phyloP scores from a whole-genome alignment of 2,329 filamentous ascomycete species.

The Fusarium fujikuroi region DNA sequence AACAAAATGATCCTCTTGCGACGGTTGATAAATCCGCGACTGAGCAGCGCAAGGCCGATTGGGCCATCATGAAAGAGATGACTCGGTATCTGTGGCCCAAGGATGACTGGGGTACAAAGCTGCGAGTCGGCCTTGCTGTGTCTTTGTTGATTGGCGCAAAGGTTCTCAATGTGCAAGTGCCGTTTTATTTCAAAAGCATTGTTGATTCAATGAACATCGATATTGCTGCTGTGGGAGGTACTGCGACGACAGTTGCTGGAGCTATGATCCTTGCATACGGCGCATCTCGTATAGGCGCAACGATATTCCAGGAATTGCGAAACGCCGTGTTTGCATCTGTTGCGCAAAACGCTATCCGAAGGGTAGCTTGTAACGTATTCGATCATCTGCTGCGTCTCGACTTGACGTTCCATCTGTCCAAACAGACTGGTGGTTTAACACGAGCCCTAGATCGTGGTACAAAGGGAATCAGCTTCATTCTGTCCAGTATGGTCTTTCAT shows the following conservation, averaged over 20 bases:
- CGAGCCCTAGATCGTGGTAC: slow-evolving; percentile 96
- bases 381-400: slow-evolving; percentile 89
- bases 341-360: slow-evolving; percentile 93
- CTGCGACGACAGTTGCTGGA: slow-evolving; percentile 87
- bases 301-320: slow-evolving; percentile 89
- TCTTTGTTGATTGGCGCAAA: slow-evolving; percentile 88
- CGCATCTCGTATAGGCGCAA: slow-evolving; percentile 85
- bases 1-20: slow-evolving; percentile 48
- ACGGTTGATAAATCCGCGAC: slow-evolving; percentile 66
- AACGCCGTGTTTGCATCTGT: slow-evolving; percentile 98
- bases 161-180: slow-evolving; percentile 95
- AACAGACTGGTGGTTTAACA: slow-evolving; percentile 94
- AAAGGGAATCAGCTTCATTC: slow-evolving; percentile 96
- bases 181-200: slow-evolving; percentile 99
- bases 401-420: slow-evolving; percentile 90
- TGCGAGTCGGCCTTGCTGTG: slow-evolving; percentile 87
- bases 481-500: slow-evolving; percentile 99
- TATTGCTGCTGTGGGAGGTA: slow-evolving; percentile 85
- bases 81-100: slow-evolving; percentile 95
- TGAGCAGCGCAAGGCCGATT: slow-evolving; percentile 95
- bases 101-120: slow-evolving; percentile 75
- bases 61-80: slow-evolving; percentile 99
- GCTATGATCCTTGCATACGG: slow-evolving; percentile 96
- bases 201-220: slow-evolving; percentile 99
- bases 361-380: slow-evolving; percentile 92